These are phyloP conservation scores for Cryoendolithus antarcticus DNA, from an alignment of 2,329 filamentous ascomycete genomes.

Conservation along the genomic window DNA sequence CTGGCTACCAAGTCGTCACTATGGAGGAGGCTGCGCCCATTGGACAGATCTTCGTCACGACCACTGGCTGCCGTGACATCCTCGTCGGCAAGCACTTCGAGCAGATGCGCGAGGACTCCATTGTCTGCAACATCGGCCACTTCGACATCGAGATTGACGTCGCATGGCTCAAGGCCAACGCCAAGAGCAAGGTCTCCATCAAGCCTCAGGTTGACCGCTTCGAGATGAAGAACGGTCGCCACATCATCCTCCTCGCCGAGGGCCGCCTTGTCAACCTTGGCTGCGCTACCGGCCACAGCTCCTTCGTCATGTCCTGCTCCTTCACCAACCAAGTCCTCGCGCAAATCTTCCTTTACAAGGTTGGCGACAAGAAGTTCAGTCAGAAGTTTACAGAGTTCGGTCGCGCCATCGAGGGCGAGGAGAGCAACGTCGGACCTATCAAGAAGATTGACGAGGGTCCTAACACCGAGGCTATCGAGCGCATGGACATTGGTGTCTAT, in stretches of 20 bases:
- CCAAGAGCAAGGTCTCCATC: conserved; percentile 89
- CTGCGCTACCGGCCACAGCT: conserved; percentile 97
- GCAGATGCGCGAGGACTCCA: conserved; percentile 91
- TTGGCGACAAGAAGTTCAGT: conserved; percentile 71
- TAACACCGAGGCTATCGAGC: conserved; percentile 52
- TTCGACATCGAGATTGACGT: conserved; percentile 99
- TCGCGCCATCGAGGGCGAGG: conserved; percentile 26
- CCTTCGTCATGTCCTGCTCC: conserved; percentile 99
- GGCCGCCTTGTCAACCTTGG: conserved; percentile 98
- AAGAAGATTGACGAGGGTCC: conserved; percentile 34
- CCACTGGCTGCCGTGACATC: conserved; percentile 98
- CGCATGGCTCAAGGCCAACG: conserved; percentile 97
- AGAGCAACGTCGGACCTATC: conserved; percentile 11
- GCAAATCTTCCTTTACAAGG: conserved; percentile 97
- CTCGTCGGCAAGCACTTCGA: conserved; percentile 85
- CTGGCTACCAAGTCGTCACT: conserved; percentile 89
- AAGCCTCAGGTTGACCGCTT: conserved; percentile 99
- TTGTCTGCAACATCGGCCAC: conserved; percentile 99
- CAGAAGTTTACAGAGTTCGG: conserved; percentile 95
- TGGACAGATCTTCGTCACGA: conserved; percentile 98
- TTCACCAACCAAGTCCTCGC: conserved; percentile 99
- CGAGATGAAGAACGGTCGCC: conserved; percentile 81
- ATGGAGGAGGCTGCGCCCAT: conserved; percentile 88
- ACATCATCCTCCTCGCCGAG: conserved; percentile 98
- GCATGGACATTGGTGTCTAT: conserved; percentile 79